These are phyloP conservation scores for Aquilaria yunnanensis DNA, from an alignment of 345 rosid genomes.

Conservation along the genomic window DNA sequence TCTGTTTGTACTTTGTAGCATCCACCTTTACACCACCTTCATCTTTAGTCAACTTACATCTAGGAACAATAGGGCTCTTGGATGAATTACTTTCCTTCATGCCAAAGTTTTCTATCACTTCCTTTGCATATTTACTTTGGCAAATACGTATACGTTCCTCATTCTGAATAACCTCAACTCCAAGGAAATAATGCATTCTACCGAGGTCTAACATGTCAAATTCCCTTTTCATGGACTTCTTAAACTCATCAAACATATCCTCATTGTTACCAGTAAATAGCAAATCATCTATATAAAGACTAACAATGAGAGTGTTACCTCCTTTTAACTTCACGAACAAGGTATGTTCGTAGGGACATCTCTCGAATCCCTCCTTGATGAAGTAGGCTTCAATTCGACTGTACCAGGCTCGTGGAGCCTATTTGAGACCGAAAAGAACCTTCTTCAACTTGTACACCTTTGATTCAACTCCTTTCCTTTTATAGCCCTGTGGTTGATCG, in stretches of 20 bases:
- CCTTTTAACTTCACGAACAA: background rate
- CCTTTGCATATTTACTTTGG: background rate
- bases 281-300: background rate
- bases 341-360: constrained; percentile 1
- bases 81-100: background rate
- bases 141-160: background rate
- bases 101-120: background rate
- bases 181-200: background rate
- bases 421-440: background rate
- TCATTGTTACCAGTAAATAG: background rate
- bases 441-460: constrained; percentile 4
- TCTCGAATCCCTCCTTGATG: background rate
- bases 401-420: constrained; percentile 1
- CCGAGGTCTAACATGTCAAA: background rate
- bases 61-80: too few relatives aligned
- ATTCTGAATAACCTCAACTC: background rate
- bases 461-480: background rate
- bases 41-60: too few relatives aligned
- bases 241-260: background rate
- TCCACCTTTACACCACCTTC: too few relatives aligned
- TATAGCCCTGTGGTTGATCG: background rate
- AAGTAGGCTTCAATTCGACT: constrained; percentile 6
- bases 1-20: too few relatives aligned
- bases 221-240: background rate
- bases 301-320: constrained; percentile 2